Evolutionary conservation across 2,329 filamentous ascomycete genomes (phyloP), one percentile per base, ranked within the genome.

Genomic region (Fusarium sp.): DNA sequence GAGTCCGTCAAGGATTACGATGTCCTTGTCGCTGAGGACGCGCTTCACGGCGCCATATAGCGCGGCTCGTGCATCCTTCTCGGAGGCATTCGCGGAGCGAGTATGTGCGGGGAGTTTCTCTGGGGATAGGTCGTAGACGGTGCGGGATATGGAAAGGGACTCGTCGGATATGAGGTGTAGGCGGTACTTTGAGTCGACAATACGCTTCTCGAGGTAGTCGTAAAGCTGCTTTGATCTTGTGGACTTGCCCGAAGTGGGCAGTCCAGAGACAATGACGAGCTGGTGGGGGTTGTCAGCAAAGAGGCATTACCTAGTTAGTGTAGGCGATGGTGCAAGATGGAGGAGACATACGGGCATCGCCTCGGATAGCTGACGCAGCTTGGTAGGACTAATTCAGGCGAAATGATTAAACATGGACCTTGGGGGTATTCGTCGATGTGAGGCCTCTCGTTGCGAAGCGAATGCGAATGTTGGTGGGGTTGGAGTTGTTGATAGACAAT

Each of bases 41-140:
- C 94, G 88, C 85, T 96, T 96, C 53, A 96, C 92, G 69, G 94
- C 93, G 69, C 89, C 94, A 80, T 93, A 94, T 64, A 94, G 86
- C 46, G 90, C 87, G 2, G 94, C 94, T 29, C 94, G 90, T 1
- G 93, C 94, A 83, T 96, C 92, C 81, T 97, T 97, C 80, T 97
- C 94, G 2, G 91, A 88, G 29, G 90, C 88, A 76, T 93, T 93
- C 66, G 93, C 93, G 29, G 92, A 92, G 69, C 92, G 90, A 36
- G 88, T 87, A 77, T 92, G 89, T 5, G 86, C 87, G 4, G 87
- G 87, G 24, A 90, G 83, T 22, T 82, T 81, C 3, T 80, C 78
- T 5, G 85, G 83, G 3, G 88, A 89, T 44, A 92, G 87, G 77
- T 92, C 90, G 85, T 96, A 96, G 46, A 93, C 93, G 65, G 87